A percentile compares a stretch with the other conserved stretches of the same genome.
Evolutionary conservation across 2,329 filamentous ascomycete genomes (phyloP).

Genomic region (Aureobasidium sp.): DNA sequence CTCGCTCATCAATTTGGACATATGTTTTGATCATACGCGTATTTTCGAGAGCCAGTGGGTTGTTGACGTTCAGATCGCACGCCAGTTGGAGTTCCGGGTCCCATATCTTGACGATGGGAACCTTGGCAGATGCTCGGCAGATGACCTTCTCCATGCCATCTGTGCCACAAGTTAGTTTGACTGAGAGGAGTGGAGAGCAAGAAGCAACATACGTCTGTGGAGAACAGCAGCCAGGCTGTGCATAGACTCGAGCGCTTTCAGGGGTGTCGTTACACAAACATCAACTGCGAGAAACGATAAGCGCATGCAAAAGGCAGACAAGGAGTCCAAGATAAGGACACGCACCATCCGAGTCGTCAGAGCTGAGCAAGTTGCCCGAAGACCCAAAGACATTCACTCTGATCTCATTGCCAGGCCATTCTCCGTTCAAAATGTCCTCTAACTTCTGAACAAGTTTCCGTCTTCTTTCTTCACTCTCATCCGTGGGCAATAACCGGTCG

Average conservation of each 20-base stretch:
- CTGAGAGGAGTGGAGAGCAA: not conserved
- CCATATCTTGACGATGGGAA: conserved; percentile 98
- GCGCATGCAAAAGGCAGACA: conserved; percentile 10
- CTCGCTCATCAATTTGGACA: conserved; percentile 83
- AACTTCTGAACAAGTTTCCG: conserved; percentile 76
- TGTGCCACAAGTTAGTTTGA: conserved; percentile 32
- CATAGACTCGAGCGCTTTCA: conserved; percentile 80
- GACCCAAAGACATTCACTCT: conserved; percentile 95
- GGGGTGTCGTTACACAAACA: conserved; percentile 90
- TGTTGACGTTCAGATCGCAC: conserved; percentile 99
- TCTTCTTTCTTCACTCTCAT: conserved; percentile 69
- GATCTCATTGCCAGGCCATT: conserved; percentile 89
- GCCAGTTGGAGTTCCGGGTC: conserved; percentile 84
- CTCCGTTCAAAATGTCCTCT: conserved; percentile 76
- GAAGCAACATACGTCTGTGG: conserved; percentile 62
- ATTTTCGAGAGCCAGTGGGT: conserved; percentile 88
- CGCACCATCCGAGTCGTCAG: conserved; percentile 90
- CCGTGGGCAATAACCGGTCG: conserved; percentile 72
- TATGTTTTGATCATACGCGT: conserved; percentile 98
- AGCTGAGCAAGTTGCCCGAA: conserved; percentile 89
- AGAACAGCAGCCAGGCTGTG: conserved; percentile 85
- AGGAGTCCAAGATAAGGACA: not conserved
- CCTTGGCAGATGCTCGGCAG: conserved; percentile 89
- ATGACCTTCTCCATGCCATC: conserved; percentile 96
- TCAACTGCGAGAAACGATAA: conserved; percentile 58